A percentile compares a stretch with the other conserved stretches of the same genome.
These are phyloP conservation scores for Arthrinium phaeospermum DNA, from an alignment of 2,329 filamentous ascomycete species.

Conservation along the genomic window DNA sequence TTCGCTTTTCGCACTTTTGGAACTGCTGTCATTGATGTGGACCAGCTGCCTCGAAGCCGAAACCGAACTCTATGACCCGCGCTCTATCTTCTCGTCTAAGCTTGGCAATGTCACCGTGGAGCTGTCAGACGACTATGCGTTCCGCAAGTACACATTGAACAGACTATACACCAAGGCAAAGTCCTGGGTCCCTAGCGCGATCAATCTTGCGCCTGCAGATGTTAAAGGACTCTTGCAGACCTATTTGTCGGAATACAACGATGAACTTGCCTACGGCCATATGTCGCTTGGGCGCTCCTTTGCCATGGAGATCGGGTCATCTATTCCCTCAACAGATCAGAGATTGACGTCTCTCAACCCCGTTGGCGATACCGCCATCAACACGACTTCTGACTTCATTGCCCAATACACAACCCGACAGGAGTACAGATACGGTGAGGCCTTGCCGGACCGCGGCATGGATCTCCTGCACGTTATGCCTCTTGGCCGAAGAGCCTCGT, in stretches of 20 bases:
- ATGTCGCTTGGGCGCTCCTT: conserved; percentile 93
- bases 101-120: conserved; percentile 83
- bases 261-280: conserved; percentile 89
- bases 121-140: conserved; percentile 89
- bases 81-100: conserved; percentile 77
- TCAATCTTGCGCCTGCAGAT: conserved; percentile 87
- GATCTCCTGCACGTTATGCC: conserved; percentile 69
- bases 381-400: conserved; percentile 94
- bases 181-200: conserved; percentile 78
- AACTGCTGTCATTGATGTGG: conserved; percentile 95
- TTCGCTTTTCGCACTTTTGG: conserved; percentile 90
- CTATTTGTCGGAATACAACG: conserved; percentile 92
- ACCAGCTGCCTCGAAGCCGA: conserved; percentile 91
- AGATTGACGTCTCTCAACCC: conserved; percentile 81
- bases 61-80: conserved; percentile 90
- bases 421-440: conserved; percentile 89
- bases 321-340: conserved; percentile 86
- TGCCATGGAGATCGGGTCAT: conserved; percentile 87
- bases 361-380: conserved; percentile 76
- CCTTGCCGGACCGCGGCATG: conserved; percentile 69
- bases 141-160: conserved; percentile 80
- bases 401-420: conserved; percentile 97
- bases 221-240: conserved; percentile 95
- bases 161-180: conserved; percentile 78
- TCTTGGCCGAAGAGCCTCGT: conserved; percentile 57